phyloP scores from a whole-genome alignment of 1,284 basidiomycete genomes.

The Fomitopsis schrenkii region DNA sequence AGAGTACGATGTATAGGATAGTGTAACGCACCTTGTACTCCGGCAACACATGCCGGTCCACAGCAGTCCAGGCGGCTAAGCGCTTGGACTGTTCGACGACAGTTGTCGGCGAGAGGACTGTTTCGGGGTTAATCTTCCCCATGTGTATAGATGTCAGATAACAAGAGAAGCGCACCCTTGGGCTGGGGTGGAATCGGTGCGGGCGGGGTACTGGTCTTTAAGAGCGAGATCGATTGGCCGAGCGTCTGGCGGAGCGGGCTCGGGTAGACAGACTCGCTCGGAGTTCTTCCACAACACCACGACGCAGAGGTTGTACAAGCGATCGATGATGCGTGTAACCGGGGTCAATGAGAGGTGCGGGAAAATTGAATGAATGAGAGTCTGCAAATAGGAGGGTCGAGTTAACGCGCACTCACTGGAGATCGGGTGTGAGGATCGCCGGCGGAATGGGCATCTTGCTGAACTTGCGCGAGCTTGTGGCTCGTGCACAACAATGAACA shows the following conservation, averaged over 20 bases:
- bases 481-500: not conserved
- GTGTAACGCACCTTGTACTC: slow-evolving; percentile 70
- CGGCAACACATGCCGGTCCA: slow-evolving; percentile 83
- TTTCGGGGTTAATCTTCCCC: not conserved
- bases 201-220: slow-evolving; percentile 10
- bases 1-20: not conserved
- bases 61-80: slow-evolving; percentile 91
- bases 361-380: not conserved
- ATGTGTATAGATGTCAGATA: not conserved
- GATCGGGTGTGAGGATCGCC: slow-evolving; percentile 21
- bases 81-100: slow-evolving; percentile 79
- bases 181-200: slow-evolving; percentile 6
- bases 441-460: slow-evolving; percentile 27
- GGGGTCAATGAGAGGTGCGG: not conserved
- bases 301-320: not conserved
- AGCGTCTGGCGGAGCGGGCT: slow-evolving; percentile 16
- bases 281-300: slow-evolving; percentile 11
- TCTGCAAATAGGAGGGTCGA: not conserved
- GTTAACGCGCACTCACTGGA: slow-evolving; percentile 19
- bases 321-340: not conserved
- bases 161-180: slow-evolving; percentile 12
- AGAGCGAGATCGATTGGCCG: slow-evolving; percentile 13
- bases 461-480: not conserved
- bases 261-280: slow-evolving; percentile 19
- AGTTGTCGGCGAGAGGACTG: slow-evolving; percentile 26